Evolutionary conservation across 2,329 filamentous ascomycete species (phyloP), one percentile per base, ranked within the genome.

Genomic region (Pseudocercospora musae): DNA sequence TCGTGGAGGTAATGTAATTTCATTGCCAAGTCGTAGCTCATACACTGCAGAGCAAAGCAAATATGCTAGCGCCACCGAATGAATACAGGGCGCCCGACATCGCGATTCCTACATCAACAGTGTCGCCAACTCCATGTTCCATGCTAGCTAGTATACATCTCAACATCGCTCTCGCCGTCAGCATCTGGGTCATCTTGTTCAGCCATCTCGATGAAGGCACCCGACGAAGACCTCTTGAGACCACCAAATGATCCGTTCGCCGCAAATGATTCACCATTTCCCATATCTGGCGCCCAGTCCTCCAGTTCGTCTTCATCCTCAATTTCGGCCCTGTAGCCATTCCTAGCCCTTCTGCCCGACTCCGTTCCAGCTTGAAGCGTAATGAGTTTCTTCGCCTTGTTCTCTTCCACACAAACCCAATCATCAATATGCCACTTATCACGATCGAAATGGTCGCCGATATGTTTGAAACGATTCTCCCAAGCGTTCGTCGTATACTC

Each of bases 361-460:
- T 10, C 53, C 59, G 33, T 25, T 48, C 46, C 59, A 50, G 53
- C 59, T 56, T 59, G 50, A 33, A 27, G 44, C 13, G 20, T 33
- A 25, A 69, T 63, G 18, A 75, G 64, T 11, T 69, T 72, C 62
- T 79, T 79, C 5, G 58, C 66, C 57, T 68, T 73, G 49, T 75
- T 75, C 49, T 71, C 70, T 62, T 79, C 76, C 2, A 76, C 65
- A 59, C 77, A 79, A 0, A 79, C 44, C 89, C 89, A 91, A 9
- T 87, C 79, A 15, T 74, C 73, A 20, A 89, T 88, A 6, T 75
- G 70, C 68, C 71, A 80, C 6, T 77, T 73, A 2, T 84, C 81
- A 27, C 85, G 86, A 58, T 82, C 83, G 65, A 89, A 87, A 71
- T 92, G 89, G 15, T 84, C 75, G 62, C 92, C 91, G 66, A 96